phyloP scores from a whole-genome alignment of 371 early-diverging fungal species.

The Coemansia sp. region DNA sequence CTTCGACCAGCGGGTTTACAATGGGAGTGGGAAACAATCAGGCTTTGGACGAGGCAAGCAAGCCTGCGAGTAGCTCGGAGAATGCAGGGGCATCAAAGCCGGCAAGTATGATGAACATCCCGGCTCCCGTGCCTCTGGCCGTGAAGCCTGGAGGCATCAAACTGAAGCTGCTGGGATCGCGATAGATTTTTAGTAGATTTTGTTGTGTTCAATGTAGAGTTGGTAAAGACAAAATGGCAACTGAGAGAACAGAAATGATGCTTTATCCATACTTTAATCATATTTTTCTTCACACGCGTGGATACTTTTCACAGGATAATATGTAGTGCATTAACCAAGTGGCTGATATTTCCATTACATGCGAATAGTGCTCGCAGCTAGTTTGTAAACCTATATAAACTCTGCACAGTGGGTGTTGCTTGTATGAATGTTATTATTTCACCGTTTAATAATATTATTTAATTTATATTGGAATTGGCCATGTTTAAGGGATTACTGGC shows the following conservation, averaged over 20 bases:
- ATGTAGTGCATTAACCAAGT: background rate
- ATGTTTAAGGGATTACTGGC: background rate
- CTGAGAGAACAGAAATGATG: too few relatives aligned
- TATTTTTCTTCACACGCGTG: background rate
- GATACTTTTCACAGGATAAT: background rate
- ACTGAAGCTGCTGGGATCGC: slow-evolving; percentile 20
- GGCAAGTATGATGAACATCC: slow-evolving; percentile 4
- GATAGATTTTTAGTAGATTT: background rate
- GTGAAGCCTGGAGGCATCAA: slow-evolving; percentile 35
- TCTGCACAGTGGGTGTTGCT: background rate
- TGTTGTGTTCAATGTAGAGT: too few relatives aligned
- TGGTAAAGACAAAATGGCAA: too few relatives aligned
- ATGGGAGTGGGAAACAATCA: background rate
- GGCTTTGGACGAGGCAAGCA: background rate
- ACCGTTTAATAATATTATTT: background rate
- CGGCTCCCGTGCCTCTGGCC: slow-evolving; percentile 37
- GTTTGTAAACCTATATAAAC: too few relatives aligned
- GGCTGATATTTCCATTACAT: background rate
- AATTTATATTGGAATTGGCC: background rate
- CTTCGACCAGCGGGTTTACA: slow-evolving; percentile 39
- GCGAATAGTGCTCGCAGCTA: background rate
- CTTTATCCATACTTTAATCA: background rate
- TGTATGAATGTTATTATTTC: background rate
- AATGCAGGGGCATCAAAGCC: background rate
- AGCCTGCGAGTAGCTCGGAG: background rate